phyloP scores from a whole-genome alignment of 2,329 filamentous ascomycete genomes.

The Dothideomycetidae sp. region DNA sequence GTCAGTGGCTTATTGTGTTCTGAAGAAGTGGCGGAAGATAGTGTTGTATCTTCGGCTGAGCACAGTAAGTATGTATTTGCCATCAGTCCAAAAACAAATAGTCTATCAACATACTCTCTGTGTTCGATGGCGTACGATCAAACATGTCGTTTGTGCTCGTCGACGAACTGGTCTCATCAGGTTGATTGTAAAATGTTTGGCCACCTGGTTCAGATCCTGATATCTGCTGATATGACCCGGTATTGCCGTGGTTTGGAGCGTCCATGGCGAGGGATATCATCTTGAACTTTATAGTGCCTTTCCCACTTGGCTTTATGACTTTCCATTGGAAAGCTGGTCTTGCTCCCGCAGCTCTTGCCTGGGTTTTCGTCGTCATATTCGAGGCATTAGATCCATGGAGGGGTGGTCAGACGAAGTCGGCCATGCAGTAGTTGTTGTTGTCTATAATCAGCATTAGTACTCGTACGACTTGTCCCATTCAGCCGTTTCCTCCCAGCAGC shows the following conservation, averaged over 20 bases:
- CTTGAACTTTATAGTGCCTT: conserved; percentile 4
- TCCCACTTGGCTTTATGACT: conserved; percentile 1
- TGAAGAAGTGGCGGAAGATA: conserved; percentile 12
- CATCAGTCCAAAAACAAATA: neutral
- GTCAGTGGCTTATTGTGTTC: conserved; percentile 9
- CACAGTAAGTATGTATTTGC: conserved; percentile 2
- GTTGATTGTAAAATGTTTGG: neutral
- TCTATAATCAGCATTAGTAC: too few relatives aligned
- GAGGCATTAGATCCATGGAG: neutral
- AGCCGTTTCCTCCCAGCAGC: too few relatives aligned
- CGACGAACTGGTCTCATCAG: conserved; percentile 5
- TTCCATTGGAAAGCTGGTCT: conserved; percentile 2
- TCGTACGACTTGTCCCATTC: too few relatives aligned
- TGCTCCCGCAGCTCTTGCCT: conserved; percentile 5
- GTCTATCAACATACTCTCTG: conserved; percentile 3
- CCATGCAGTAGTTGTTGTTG: too few relatives aligned
- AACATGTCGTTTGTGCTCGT: conserved; percentile 3
- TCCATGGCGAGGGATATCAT: neutral
- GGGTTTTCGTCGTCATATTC: neutral
- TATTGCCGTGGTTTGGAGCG: neutral
- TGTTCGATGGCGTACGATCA: conserved; percentile 7
- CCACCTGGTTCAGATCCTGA: neutral
- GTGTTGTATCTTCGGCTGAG: conserved; percentile 11
- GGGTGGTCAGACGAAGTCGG: neutral
- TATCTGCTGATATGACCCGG: conserved; percentile 5